Base-by-base conservation (phyloP, 495 filamentous ascomycete genomes). In the Penicillium cataractarum region DNA sequence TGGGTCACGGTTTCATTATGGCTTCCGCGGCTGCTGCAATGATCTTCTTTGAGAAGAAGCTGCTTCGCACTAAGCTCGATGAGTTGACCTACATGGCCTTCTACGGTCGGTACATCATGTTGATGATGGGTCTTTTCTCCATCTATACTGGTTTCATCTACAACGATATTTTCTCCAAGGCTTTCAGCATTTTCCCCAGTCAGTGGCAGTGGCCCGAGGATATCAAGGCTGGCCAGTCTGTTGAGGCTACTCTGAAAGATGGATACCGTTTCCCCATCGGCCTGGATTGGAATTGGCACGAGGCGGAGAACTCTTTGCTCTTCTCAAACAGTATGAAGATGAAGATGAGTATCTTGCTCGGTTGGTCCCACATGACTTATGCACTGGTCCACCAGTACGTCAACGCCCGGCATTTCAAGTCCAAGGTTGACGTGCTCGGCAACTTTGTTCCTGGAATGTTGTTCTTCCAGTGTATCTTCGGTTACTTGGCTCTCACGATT, bases 311-410 rank as follows among this genome's bases (percentile, higher is more conserved):
- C 73, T 88, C 93, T 57, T 79, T 99, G 31, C 82, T 98, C 24
- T 99, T 98, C 80, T 86, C 85, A 65, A 98, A 99, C 88, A 94
- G 90, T 77, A 92, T 94, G 86, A 99, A 99, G 87, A 98, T 99
- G 95, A 99, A 99, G 83, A 90, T 99, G 74, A 93, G 90, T 82
- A 96, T 99, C 71, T 80, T 97, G 60, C 81, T 99, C 67, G 95
- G 95, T 54, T 99, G 95, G 95, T 84, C 84, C 62, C 94, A 98
- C 77, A 99, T 99, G 95, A 98, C 95, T 13, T 99, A 95, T 74
- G 97, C 96, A 40, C 87, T 99, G 60, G 92, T 90, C 81, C 87
- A 96, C 63, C 91, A 96, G 39, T 92, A 90, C 73, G 83, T 96
- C 82, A 99, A 99, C 66, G 92, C 92, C 49, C 88, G 90, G 19